Conservation (phyloP, 2,329 filamentous ascomycete genomes). For the Phyllosticta capitalensis region DNA sequence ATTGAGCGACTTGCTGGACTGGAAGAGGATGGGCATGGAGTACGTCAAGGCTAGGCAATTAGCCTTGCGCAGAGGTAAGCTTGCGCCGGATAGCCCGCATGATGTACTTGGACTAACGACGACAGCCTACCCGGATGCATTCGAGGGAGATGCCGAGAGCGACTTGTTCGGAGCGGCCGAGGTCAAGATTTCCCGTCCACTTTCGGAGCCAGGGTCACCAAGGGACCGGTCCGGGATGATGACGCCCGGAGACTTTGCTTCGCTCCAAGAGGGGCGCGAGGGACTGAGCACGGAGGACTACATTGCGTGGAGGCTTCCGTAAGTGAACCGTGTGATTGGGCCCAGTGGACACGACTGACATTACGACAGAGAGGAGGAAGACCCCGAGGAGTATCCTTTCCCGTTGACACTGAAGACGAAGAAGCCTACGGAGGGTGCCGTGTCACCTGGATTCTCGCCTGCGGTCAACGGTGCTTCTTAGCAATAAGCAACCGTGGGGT, state of each 20-base stretch:
- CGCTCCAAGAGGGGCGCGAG: conserved; percentile 86
- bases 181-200: conserved; percentile 87
- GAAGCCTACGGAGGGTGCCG: conserved; percentile 20
- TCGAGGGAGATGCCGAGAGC: conserved; percentile 65
- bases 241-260: conserved; percentile 97
- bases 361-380: conserved; percentile 71
- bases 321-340: conserved; percentile 41
- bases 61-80: conserved; percentile 61
- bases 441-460: conserved; percentile 1
- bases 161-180: conserved; percentile 89
- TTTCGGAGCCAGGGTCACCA: conserved; percentile 89
- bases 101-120: background rate
- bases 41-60: conserved; percentile 96
- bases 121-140: conserved; percentile 75
- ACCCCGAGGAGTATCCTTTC: conserved; percentile 68
- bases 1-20: conserved; percentile 88
- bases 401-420: conserved; percentile 54
- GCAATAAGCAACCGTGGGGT: conserved; percentile 3
- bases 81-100: background rate
- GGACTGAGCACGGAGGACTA: conserved; percentile 94
- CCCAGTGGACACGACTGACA: conserved; percentile 20
- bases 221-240: conserved; percentile 92
- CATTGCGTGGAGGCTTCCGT: conserved; percentile 96
- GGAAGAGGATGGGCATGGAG: conserved; percentile 99
- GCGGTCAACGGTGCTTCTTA: conserved; percentile 22